phyloP scores from a whole-genome alignment of 768 basidiomycete genomes.

The Suillus hirtellus region DNA sequence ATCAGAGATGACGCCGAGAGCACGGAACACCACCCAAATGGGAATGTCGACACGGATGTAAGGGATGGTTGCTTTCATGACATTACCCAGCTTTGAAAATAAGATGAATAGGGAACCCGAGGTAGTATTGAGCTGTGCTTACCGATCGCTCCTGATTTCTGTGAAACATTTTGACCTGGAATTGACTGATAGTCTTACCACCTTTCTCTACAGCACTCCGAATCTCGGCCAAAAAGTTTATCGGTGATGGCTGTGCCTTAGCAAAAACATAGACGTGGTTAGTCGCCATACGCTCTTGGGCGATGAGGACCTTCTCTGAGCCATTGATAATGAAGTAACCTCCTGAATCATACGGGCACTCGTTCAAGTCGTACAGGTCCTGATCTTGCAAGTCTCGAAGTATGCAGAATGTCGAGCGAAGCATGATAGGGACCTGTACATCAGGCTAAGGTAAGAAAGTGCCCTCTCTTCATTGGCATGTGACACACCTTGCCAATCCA shows the following conservation, averaged over 20 bases:
- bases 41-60: conserved; percentile 99
- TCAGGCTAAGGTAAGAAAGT: conserved; percentile 16
- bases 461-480: conserved; percentile 4
- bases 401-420: conserved; percentile 93
- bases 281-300: conserved; percentile 98
- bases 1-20: conserved; percentile 95
- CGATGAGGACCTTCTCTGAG: conserved; percentile 99
- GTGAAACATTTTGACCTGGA: conserved; percentile 97
- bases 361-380: conserved; percentile 88
- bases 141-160: conserved; percentile 87
- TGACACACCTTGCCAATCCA: conserved; percentile 88
- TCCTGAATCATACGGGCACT: conserved; percentile 98
- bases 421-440: conserved; percentile 92
- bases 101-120: conserved; percentile 16
- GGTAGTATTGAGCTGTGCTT: conserved; percentile 31
- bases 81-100: conserved; percentile 67
- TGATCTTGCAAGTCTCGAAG: conserved; percentile 76
- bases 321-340: conserved; percentile 99
- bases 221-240: conserved; percentile 95
- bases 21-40: conserved; percentile 98
- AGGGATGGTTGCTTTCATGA: conserved; percentile 96
- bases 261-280: conserved; percentile 99
- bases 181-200: conserved; percentile 96
- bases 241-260: conserved; percentile 94
- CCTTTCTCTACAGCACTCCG: conserved; percentile 97